These are phyloP conservation scores for Crepidotus variabilis DNA, from an alignment of 768 basidiomycete genomes.

Conservation along the genomic window DNA sequence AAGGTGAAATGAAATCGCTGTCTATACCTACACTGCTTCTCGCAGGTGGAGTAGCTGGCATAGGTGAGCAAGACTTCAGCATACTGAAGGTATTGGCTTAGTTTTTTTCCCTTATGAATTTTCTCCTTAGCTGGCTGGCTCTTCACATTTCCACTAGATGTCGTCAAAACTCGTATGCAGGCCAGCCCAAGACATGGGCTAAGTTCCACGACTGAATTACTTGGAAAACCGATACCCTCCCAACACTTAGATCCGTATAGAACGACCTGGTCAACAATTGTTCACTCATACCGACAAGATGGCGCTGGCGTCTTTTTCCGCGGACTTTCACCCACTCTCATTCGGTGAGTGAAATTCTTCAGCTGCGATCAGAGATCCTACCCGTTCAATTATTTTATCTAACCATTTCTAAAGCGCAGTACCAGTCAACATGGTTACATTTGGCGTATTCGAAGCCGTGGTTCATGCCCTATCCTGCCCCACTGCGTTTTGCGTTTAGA, in stretches of 20 bases:
- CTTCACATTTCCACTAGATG: constrained; percentile 83
- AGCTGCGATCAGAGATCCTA: neutral
- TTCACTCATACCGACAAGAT: constrained; percentile 57
- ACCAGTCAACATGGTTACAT: constrained; percentile 84
- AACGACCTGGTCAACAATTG: constrained; percentile 53
- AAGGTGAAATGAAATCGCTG: constrained; percentile 28
- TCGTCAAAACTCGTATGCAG: constrained; percentile 89
- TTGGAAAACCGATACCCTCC: constrained; percentile 1
- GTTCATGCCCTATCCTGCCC: constrained; percentile 22
- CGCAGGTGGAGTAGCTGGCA: constrained; percentile 75
- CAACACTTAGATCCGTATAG: constrained; percentile 47
- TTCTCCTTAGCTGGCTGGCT: constrained; percentile 58
- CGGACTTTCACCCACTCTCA: constrained; percentile 76
- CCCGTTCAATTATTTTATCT: neutral
- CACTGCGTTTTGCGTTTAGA: neutral
- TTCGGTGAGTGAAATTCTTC: constrained; percentile 48
- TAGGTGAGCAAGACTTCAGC: constrained; percentile 31
- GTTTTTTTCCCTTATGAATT: neutral
- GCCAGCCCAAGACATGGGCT: constrained; percentile 24
- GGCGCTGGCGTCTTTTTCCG: constrained; percentile 70
- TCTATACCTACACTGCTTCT: constrained; percentile 59
- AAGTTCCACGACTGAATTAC: constrained; percentile 1
- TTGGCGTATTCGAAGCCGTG: constrained; percentile 66
- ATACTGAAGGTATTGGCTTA: neutral
- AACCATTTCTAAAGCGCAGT: constrained; percentile 49